A percentile compares a stretch with the other conserved stretches of the same genome.
Conservation (phyloP, 2,329 filamentous ascomycete genomes). For the Pseudogymnoascus sp. region DNA sequence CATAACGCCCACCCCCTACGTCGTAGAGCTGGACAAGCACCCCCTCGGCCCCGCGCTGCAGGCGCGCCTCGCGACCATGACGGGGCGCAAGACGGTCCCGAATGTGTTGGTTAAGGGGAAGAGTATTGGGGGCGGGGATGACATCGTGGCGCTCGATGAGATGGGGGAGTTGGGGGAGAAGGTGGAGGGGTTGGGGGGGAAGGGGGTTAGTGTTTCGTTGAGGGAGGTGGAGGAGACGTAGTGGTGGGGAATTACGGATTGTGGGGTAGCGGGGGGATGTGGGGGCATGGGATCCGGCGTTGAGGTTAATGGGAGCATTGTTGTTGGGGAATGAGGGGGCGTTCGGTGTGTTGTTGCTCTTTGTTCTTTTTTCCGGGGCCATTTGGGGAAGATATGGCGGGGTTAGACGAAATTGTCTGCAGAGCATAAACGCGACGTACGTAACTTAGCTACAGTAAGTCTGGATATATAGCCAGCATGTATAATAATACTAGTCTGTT, state of each 20-base stretch:
- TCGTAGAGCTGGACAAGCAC: conserved; percentile 86
- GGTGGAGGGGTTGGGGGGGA: conserved; percentile 66
- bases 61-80: conserved; percentile 60
- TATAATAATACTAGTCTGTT: neutral
- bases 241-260: neutral
- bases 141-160: conserved; percentile 64
- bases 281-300: neutral
- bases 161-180: conserved; percentile 61
- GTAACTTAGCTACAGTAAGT: neutral
- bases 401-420: neutral
- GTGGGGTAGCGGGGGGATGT: neutral
- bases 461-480: neutral
- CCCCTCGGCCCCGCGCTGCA: conserved; percentile 67
- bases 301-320: neutral
- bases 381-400: neutral
- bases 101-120: conserved; percentile 84
- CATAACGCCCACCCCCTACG: conserved; percentile 72
- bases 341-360: neutral
- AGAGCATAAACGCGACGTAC: neutral
- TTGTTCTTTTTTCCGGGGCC: neutral
- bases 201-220: conserved; percentile 35
- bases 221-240: conserved; percentile 4
- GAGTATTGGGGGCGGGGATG: conserved; percentile 85
- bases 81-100: conserved; percentile 77
- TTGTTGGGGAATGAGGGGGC: neutral